Evolutionary conservation across 2,329 filamentous ascomycete genomes (phyloP).

Genomic region (Bipolaris bicolor): DNA sequence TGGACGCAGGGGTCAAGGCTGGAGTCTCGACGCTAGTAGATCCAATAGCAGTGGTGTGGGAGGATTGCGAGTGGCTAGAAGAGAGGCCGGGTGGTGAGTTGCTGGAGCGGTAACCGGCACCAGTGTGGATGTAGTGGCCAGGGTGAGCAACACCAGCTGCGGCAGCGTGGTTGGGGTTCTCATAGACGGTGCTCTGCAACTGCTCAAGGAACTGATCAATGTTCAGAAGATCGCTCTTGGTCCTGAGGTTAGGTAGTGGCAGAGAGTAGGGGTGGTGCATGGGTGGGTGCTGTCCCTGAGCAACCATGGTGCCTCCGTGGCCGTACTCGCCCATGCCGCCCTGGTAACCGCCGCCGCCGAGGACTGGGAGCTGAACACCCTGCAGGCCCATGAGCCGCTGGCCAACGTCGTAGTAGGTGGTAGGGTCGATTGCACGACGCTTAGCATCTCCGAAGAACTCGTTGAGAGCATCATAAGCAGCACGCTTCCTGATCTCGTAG

Average conservation of each 20-base stretch:
- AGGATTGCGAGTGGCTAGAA: constrained; percentile 54
- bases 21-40: constrained; percentile 66
- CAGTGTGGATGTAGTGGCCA: constrained; percentile 67
- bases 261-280: constrained; percentile 85
- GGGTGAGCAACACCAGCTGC: constrained; percentile 78
- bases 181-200: constrained; percentile 95
- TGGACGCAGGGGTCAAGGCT: constrained; percentile 77
- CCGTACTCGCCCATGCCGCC: constrained; percentile 60
- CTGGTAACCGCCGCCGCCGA: constrained; percentile 36
- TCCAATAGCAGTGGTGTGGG: constrained; percentile 56
- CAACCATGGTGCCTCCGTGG: constrained; percentile 59
- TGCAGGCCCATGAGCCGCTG: constrained; percentile 85
- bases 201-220: constrained; percentile 95
- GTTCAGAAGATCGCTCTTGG: constrained; percentile 90
- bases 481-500: constrained; percentile 78
- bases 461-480: constrained; percentile 82
- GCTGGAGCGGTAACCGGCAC: constrained; percentile 61
- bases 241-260: constrained; percentile 86
- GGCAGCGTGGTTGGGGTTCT: constrained; percentile 83
- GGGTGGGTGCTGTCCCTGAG: constrained; percentile 63
- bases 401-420: constrained; percentile 88
- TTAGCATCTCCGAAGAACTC: constrained; percentile 95
- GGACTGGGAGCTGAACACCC: constrained; percentile 61
- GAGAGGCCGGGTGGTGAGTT: constrained; percentile 60
- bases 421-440: constrained; percentile 85